Conservation (phyloP, 306 rosid species). For the Alnus rubra region DNA sequence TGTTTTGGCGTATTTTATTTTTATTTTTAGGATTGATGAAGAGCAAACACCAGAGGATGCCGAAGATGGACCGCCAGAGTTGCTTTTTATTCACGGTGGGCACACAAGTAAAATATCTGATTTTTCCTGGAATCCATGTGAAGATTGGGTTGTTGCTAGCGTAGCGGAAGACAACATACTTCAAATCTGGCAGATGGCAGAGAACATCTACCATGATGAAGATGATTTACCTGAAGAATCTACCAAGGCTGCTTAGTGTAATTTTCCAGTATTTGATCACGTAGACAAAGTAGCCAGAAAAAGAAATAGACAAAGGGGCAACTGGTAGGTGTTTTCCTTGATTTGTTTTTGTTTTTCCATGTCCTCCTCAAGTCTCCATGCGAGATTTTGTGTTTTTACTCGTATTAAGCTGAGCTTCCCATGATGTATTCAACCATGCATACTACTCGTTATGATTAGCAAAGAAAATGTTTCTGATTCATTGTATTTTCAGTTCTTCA, state of each 20-base stretch:
- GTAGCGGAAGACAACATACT: conserved; percentile 98
- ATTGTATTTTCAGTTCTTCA: neutral
- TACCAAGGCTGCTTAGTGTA: conserved; percentile 55
- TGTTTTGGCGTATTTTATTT: neutral
- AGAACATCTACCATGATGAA: conserved; percentile 97
- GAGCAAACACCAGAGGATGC: conserved; percentile 95
- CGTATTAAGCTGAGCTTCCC: neutral
- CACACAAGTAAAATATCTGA: conserved; percentile 98
- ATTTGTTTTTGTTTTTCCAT: conserved; percentile 1
- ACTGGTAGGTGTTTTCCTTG: conserved; percentile 9
- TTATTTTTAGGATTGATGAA: conserved; percentile 79
- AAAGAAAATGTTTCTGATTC: neutral
- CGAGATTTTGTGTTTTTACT: too few species aligned
- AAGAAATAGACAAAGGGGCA: conserved; percentile 6
- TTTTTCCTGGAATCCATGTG: conserved; percentile 98
- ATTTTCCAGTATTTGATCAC: conserved; percentile 10
- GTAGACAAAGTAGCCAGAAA: conserved; percentile 17
- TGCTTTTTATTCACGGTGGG: conserved; percentile 96
- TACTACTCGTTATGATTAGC: neutral
- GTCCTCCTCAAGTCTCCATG: neutral
- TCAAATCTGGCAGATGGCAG: conserved; percentile 99
- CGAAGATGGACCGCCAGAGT: conserved; percentile 96
- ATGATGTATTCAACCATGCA: conserved; percentile 19
- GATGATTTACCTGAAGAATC: conserved; percentile 94
- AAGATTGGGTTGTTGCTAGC: conserved; percentile 96